Conservation (phyloP, 768 basidiomycete genomes). For the Lactarius hengduanensis region DNA sequence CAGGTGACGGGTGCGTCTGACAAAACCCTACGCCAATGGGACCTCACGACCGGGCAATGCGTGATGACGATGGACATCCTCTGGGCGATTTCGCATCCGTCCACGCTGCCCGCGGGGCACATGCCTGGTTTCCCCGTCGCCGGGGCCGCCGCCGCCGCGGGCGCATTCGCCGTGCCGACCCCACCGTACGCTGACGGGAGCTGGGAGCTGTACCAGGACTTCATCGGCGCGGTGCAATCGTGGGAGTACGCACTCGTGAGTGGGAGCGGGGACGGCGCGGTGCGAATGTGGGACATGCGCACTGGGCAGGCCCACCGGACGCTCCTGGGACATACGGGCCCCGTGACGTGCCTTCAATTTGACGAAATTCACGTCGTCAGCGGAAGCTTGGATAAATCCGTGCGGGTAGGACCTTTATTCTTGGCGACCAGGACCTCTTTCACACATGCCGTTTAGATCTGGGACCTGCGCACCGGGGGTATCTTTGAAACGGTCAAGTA, state of each 20-base stretch:
- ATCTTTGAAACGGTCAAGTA: constrained; percentile 87
- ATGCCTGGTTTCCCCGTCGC: constrained; percentile 50
- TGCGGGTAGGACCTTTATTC: constrained; percentile 56
- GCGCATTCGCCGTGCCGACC: constrained; percentile 75
- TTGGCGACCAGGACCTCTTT: constrained; percentile 3
- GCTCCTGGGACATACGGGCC: constrained; percentile 86
- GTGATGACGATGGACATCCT: constrained; percentile 99
- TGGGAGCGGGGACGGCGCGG: constrained; percentile 95
- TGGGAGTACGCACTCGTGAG: constrained; percentile 98
- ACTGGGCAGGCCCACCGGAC: constrained; percentile 97
- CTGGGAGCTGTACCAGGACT: constrained; percentile 96
- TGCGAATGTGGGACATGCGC: constrained; percentile 99
- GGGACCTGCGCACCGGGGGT: constrained; percentile 92
- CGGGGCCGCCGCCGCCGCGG: constrained; percentile 53
- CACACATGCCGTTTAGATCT: constrained; percentile 55
- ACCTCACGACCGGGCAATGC: constrained; percentile 94
- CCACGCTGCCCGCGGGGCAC: constrained; percentile 43
- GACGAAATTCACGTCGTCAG: constrained; percentile 93
- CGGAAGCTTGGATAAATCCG: constrained; percentile 90
- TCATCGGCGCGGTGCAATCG: constrained; percentile 96
- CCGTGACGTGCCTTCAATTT: constrained; percentile 93
- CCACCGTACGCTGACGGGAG: constrained; percentile 88
- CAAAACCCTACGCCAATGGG: constrained; percentile 98
- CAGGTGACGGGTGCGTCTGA: constrained; percentile 97
- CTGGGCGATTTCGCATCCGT: constrained; percentile 96